A percentile compares a stretch with the other conserved stretches of the same genome.
Conservation (phyloP, 495 filamentous ascomycete species). For the Hypoxylon lenormandii region DNA sequence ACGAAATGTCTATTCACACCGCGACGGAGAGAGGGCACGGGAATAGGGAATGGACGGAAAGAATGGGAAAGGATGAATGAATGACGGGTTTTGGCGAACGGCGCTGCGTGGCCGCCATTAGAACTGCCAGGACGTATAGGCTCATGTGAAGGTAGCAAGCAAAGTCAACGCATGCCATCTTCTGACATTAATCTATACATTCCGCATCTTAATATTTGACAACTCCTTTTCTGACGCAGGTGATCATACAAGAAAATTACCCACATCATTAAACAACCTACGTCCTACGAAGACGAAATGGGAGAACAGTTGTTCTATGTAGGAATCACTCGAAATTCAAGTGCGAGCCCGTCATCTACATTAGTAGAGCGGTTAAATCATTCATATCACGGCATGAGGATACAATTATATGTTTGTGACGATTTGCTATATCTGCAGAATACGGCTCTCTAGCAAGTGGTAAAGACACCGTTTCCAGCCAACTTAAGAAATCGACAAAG, state of each 20-base stretch:
- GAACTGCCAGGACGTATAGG: constrained; percentile 7
- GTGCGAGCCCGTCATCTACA: too few relatives aligned
- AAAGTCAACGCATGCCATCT: constrained; percentile 24
- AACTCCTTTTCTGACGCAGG: background rate
- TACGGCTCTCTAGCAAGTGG: constrained; percentile 14
- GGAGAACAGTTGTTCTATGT: too few relatives aligned
- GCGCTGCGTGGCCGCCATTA: background rate
- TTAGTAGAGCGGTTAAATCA: too few relatives aligned
- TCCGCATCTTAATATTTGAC: background rate
- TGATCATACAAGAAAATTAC: background rate
- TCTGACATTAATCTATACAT: background rate
- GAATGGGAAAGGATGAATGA: background rate
- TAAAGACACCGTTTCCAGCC: constrained; percentile 26
- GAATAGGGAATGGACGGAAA: constrained; percentile 6
- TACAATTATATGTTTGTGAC: constrained; percentile 19
- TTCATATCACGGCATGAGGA: too few relatives aligned
- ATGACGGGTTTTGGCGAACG: background rate
- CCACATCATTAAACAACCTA: too few relatives aligned
- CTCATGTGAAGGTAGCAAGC: constrained; percentile 17
- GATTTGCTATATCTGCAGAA: constrained; percentile 43
- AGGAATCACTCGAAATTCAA: too few relatives aligned
- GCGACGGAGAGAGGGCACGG: background rate
- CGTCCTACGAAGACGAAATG: too few relatives aligned
- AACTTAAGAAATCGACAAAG: constrained; percentile 36
- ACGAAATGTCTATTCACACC: constrained; percentile 8